Evolutionary conservation across 768 basidiomycete species (phyloP).

Genomic region (Suillus weaverae): DNA sequence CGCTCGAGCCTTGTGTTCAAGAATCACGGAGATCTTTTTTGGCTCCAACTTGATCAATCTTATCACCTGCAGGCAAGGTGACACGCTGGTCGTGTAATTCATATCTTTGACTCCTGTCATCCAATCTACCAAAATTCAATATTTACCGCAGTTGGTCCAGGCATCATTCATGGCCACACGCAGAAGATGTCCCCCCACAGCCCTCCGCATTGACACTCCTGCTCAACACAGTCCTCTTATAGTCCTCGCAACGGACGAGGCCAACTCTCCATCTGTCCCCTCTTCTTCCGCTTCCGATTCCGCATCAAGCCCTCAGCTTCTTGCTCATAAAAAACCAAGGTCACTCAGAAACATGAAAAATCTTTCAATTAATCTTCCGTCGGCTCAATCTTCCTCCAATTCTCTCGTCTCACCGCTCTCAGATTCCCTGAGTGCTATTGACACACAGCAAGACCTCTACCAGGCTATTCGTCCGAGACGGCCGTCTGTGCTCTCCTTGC

Average conservation of each 20-base stretch:
- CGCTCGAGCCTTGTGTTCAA: constrained; percentile 14
- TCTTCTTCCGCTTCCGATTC: constrained; percentile 55
- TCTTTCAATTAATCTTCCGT: constrained; percentile 66
- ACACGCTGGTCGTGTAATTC: constrained; percentile 38
- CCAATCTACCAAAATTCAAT: constrained; percentile 23
- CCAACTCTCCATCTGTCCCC: constrained; percentile 48
- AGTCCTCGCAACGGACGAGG: constrained; percentile 47
- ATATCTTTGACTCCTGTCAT: constrained; percentile 32
- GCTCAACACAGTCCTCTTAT: constrained; percentile 44
- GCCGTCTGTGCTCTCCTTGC: constrained; percentile 73
- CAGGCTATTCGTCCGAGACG: constrained; percentile 49
- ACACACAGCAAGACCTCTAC: constrained; percentile 32
- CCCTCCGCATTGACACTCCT: constrained; percentile 61
- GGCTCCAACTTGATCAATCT: constrained; percentile 13
- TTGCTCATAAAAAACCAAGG: constrained; percentile 41
- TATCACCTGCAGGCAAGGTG: constrained; percentile 12
- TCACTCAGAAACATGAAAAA: constrained; percentile 73
- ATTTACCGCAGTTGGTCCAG: constrained; percentile 32
- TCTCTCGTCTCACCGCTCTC: constrained; percentile 43
- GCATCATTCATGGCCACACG: constrained; percentile 36
- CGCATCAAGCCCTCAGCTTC: constrained; percentile 43
- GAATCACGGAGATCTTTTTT: constrained; percentile 7
- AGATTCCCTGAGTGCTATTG: constrained; percentile 32
- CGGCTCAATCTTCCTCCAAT: constrained; percentile 56
- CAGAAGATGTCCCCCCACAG: constrained; percentile 53